A percentile compares a stretch with the other conserved stretches of the same genome.
These are phyloP conservation scores for Kluyveromyces sp. DNA, from an alignment of 1,139 yeast genomes.

Conservation along the genomic window DNA sequence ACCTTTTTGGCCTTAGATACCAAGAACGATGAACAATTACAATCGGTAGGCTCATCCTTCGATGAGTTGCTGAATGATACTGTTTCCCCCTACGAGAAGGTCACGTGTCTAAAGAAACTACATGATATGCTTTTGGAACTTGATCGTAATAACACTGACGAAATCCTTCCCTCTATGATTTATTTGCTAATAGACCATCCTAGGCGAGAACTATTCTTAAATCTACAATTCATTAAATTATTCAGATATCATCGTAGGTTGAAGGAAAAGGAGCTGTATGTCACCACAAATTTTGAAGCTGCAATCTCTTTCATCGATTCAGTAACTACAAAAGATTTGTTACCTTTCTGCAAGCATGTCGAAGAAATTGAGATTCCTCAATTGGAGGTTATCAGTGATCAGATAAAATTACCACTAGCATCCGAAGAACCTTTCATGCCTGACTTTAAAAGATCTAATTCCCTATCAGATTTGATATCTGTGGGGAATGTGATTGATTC, in stretches of 20 bases:
- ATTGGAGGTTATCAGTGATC: slow-evolving; percentile 9
- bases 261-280: slow-evolving; percentile 47
- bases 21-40: slow-evolving; percentile 7
- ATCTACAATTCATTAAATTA: slow-evolving; percentile 46
- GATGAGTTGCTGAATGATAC: slow-evolving; percentile 15
- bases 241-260: slow-evolving; percentile 43
- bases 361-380: slow-evolving; percentile 6
- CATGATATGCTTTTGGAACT: slow-evolving; percentile 23
- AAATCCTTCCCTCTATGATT: slow-evolving; percentile 49
- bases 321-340: slow-evolving; percentile 37
- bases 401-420: neutral
- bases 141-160: slow-evolving; percentile 33
- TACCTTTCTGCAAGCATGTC: slow-evolving; percentile 14
- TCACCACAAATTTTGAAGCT: slow-evolving; percentile 59
- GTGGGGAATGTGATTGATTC: slow-evolving; percentile 24
- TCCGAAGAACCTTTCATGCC: neutral
- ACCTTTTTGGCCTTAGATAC: slow-evolving; percentile 18
- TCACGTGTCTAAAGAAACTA: slow-evolving; percentile 17
- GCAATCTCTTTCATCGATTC: slow-evolving; percentile 48
- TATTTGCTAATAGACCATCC: slow-evolving; percentile 40
- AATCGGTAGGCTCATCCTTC: slow-evolving; percentile 12
- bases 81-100: slow-evolving; percentile 27
- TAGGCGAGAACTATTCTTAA: slow-evolving; percentile 39
- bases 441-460: slow-evolving; percentile 12
- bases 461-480: slow-evolving; percentile 10